Conservation (phyloP, 1,139 yeast species). For the Taphrina communis region DNA sequence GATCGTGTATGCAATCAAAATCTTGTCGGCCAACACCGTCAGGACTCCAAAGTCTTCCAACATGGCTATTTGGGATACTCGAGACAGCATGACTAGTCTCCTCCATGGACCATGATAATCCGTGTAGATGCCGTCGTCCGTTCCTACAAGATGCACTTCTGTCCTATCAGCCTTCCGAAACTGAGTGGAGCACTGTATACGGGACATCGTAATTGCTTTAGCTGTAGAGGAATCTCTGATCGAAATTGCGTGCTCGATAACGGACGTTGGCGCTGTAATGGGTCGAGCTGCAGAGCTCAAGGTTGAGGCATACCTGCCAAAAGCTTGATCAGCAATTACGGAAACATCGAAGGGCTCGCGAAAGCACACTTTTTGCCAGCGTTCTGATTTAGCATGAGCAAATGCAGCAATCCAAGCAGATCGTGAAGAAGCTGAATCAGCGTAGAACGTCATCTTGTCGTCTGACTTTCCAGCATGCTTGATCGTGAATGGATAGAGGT, state of each 20-base stretch:
- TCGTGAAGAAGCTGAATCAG: constrained; percentile 63
- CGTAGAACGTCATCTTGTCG: constrained; percentile 64
- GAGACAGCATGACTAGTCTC: neutral
- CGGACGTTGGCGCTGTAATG: constrained; percentile 58
- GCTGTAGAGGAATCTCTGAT: constrained; percentile 45
- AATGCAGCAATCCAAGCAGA: constrained; percentile 66
- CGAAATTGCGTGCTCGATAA: constrained; percentile 59
- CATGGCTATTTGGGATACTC: constrained; percentile 67
- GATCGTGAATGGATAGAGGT: constrained; percentile 57
- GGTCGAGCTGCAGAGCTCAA: constrained; percentile 54
- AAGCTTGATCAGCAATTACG: constrained; percentile 52
- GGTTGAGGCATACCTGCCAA: constrained; percentile 1
- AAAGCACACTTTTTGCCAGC: constrained; percentile 50
- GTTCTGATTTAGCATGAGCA: constrained; percentile 60
- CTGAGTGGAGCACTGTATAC: constrained; percentile 31
- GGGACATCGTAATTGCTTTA: constrained; percentile 46
- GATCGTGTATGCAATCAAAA: constrained; percentile 67
- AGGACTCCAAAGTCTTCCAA: constrained; percentile 64
- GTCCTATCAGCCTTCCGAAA: constrained; percentile 6
- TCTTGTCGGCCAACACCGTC: constrained; percentile 64
- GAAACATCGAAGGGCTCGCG: constrained; percentile 64
- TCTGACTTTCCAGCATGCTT: constrained; percentile 59
- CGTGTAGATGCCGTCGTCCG: constrained; percentile 33
- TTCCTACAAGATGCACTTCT: constrained; percentile 26
- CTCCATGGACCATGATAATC: constrained; percentile 18